Evolutionary conservation across 345 rosid genomes (phyloP), one percentile per base, ranked within the genome.

Genomic region (Tarenaya hassleriana): DNA sequence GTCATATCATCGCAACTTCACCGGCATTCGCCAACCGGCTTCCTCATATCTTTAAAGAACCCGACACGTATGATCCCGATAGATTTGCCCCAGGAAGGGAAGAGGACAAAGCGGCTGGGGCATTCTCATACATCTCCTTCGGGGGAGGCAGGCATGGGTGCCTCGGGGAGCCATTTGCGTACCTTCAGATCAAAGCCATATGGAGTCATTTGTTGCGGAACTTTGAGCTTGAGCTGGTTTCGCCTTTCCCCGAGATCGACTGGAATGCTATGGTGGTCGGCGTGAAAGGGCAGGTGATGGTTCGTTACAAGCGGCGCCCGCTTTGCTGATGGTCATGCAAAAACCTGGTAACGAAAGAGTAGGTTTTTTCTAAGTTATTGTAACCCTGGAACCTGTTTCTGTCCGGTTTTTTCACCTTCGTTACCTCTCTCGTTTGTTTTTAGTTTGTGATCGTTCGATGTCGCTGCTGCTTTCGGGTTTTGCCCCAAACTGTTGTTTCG

Each of bases 211-310:
- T 92, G 70, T 64, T 92, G 60, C 76, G 98, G 75, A 92, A 92
- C 70, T 92, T 92, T 35, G 97, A 92, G 49, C 35, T 92, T 21
- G 95, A 92, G 72, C 61, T 88, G 68, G 67, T 77, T 46, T 92
- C 98, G 34, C 94, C 98, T 0, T 92, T 92, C 68, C 98, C 98
- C 8, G 96, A 88, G 82, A 83, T 75, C 3, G 98, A 92, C 69
- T 92, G 98, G 98, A 92, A 88, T 21, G 97, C 98, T 1, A 92
- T 92, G 98, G 98, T 92, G 13, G 98, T 92, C 32, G 97, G 98
- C 9, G 98, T 92, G 16, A 92, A 92, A 70, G 98, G 86, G 42
- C 79, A 75, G 50, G 96, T 92, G 58, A 88, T 92, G 98, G 98
- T 85, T 57, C 82, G 80, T 31, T 88, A 81, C 76, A 85, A 85